Evolutionary conservation across 805 yeast genomes (phyloP), one percentile per base, ranked within the genome.

Genomic region (Hanseniaspora nectarophila): DNA sequence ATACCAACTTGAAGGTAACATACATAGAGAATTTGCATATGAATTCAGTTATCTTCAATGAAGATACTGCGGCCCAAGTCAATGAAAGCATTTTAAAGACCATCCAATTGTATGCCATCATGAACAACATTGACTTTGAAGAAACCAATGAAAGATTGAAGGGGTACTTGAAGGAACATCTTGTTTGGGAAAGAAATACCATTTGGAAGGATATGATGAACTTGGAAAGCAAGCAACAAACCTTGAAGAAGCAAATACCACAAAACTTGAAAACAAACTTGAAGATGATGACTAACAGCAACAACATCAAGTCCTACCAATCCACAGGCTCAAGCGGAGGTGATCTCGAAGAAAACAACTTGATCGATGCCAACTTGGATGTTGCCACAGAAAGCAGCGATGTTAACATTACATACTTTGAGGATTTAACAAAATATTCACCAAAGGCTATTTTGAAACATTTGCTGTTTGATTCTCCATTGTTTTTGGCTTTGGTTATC

Each of bases 131-230:
- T 7, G 47, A 69, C 38, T 51, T 63, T 15, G 67, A 61, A 4
- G 62, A 60, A 42, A 84, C 89, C 0, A 70, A 69, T 50, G 60
- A 63, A 38, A 78, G 73, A 65, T 66, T 80, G 40, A 67, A 73
- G 51, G 61, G 76, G 54, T 75, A 78, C 68, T 68, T 90, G 57
- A 74, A 97, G 57, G 98, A 90, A 60, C 95, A 90, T 65, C 85
- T 90, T 33, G 95, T 89, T 18, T 90, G 96, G 94, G 97, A 90
- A 68, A 76, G 98, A 65, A 88, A 88, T 64, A 90, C 97, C 0
- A 97, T 90, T 28, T 90, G 98, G 98, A 81, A 92, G 63, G 97
- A 90, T 66, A 81, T 90, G 82, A 82, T 90, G 63, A 90, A 92
- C 21, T 67, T 89, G 59, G 96, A 89, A 64, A 76, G 95, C 58